Evolutionary conservation across 805 yeast species (phyloP).

Genomic region (Tetrapisispora arboricola): DNA sequence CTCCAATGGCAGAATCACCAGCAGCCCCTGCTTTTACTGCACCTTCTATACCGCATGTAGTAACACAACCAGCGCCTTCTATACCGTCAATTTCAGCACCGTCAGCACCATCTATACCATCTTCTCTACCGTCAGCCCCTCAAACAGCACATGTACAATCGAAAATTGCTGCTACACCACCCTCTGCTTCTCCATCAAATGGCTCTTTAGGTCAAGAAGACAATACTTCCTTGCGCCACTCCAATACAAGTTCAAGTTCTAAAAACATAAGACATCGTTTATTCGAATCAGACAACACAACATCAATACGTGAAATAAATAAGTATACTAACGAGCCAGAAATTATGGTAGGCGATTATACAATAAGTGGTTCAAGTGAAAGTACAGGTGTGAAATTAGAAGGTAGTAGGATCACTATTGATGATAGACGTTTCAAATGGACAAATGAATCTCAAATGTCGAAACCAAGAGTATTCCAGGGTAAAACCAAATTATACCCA

Average conservation of each 20-base stretch:
- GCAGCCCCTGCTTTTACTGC: constrained; percentile 12
- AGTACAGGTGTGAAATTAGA: constrained; percentile 15
- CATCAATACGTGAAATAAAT: constrained; percentile 23
- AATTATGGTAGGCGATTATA: constrained; percentile 16
- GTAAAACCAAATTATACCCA: constrained; percentile 71
- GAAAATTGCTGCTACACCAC: constrained; percentile 12
- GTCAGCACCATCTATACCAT: constrained; percentile 12
- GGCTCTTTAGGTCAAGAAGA: constrained; percentile 4
- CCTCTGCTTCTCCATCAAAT: constrained; percentile 14
- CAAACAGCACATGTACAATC: constrained; percentile 14
- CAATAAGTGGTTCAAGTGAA: constrained; percentile 19
- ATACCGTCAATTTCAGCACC: constrained; percentile 15
- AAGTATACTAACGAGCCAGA: constrained; percentile 18
- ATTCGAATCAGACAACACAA: constrained; percentile 21
- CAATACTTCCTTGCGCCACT: no score
- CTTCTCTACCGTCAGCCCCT: constrained; percentile 12
- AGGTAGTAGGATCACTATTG: constrained; percentile 38
- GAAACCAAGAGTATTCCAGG: constrained; percentile 72
- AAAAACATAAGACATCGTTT: constrained; percentile 19
- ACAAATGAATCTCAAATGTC: constrained; percentile 62
- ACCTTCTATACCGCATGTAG: constrained; percentile 18
- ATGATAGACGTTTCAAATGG: constrained; percentile 64
- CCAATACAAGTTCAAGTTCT: constrained; percentile 6
- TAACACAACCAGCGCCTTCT: constrained; percentile 2
- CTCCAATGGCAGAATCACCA: constrained; percentile 12